Conservation (phyloP, 228 moss, liverwort and hornwort species). For the Sphagnum magellanicum region DNA sequence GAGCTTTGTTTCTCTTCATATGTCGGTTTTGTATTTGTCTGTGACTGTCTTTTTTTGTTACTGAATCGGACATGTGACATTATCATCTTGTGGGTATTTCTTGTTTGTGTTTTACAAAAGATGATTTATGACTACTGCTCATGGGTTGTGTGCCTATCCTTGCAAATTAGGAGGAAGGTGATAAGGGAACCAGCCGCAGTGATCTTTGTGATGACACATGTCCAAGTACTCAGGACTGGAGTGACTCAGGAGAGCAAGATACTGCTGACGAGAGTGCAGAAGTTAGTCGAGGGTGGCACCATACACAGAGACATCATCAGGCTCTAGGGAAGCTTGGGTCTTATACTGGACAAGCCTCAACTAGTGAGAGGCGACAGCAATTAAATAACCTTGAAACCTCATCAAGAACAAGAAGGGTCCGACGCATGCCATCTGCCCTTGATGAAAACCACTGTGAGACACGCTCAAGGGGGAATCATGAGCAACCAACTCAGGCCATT, state of each 20-base stretch:
- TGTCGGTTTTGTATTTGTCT: no score
- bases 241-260: conserved; percentile 26
- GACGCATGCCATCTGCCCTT: conserved; percentile 48
- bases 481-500: no score
- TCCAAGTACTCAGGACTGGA: conserved; percentile 24
- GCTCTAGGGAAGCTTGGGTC: conserved; percentile 51
- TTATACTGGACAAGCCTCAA: conserved; percentile 32
- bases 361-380: conserved; percentile 11
- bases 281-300: conserved; percentile 29
- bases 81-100: no score
- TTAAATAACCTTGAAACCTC: conserved; percentile 5
- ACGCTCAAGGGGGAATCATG: conserved; percentile 36
- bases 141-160: no score
- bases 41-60: no score
- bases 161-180: conserved; percentile 3
- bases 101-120: no score
- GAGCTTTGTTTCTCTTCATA: no score
- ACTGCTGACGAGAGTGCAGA: conserved; percentile 34
- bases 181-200: conserved; percentile 52
- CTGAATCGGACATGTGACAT: no score
- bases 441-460: conserved; percentile 43
- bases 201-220: conserved; percentile 47
- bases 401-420: conserved; percentile 21
- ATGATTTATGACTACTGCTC: no score
- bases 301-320: conserved; percentile 55